These are phyloP conservation scores for Binderoboletus segoi DNA, from an alignment of 1,284 basidiomycete species.

Conservation along the genomic window DNA sequence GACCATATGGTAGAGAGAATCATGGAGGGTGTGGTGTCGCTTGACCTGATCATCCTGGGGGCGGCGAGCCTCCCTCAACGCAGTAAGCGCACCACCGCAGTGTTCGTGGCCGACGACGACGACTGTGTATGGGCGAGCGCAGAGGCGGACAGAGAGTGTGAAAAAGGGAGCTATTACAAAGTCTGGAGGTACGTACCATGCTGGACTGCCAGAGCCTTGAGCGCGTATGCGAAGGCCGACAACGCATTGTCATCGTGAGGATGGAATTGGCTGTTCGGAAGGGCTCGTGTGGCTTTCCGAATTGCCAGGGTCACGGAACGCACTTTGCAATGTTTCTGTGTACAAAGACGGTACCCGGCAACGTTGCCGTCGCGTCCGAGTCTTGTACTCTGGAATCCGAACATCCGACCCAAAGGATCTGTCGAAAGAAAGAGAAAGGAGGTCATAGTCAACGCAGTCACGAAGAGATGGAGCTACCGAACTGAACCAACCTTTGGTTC, in stretches of 20 bases:
- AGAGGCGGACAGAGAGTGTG: not conserved
- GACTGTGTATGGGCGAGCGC: constrained; percentile 6
- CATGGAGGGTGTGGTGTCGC: constrained; percentile 12
- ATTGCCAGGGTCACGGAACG: not conserved
- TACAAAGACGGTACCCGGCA: constrained; percentile 54
- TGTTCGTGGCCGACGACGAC: constrained; percentile 31
- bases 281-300: not conserved
- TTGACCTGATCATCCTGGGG: not conserved
- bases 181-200: constrained; percentile 18
- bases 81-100: constrained; percentile 26
- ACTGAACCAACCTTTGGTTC: constrained; percentile 17
- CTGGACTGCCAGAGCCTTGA: constrained; percentile 16
- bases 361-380: constrained; percentile 37
- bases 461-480: not conserved
- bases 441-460: not conserved
- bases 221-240: constrained; percentile 26
- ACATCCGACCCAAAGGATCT: constrained; percentile 60
- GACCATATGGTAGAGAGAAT: constrained; percentile 19
- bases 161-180: not conserved
- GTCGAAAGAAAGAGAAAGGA: not conserved
- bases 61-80: constrained; percentile 12
- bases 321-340: constrained; percentile 54
- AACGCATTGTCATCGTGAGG: constrained; percentile 24
- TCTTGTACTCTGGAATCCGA: constrained; percentile 53
- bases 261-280: constrained; percentile 27